Conservation (phyloP, 2,329 filamentous ascomycete genomes). For the Fonsecaea multimorphosa region DNA sequence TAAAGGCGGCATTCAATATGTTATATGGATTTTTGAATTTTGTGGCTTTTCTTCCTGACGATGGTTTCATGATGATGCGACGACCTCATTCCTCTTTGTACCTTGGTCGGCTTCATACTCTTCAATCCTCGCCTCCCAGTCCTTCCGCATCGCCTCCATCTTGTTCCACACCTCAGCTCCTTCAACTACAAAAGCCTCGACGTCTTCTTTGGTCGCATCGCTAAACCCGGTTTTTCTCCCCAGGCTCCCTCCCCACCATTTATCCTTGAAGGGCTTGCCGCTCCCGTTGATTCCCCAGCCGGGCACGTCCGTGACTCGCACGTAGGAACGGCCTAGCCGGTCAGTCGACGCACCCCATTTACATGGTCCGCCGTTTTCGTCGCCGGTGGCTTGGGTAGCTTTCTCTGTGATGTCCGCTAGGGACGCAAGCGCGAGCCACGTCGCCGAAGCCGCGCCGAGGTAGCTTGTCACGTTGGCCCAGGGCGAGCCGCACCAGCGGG, state of each 20-base stretch:
- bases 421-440: slow-evolving; percentile 76
- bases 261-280: slow-evolving; percentile 43
- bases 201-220: slow-evolving; percentile 66
- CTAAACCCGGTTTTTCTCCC: slow-evolving; percentile 64
- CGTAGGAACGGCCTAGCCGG: slow-evolving; percentile 63
- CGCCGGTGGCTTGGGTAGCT: slow-evolving; percentile 59
- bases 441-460: slow-evolving; percentile 74
- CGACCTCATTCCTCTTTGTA: slow-evolving; percentile 19
- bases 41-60: not conserved
- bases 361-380: slow-evolving; percentile 64
- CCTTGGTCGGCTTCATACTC: slow-evolving; percentile 44
- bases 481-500: slow-evolving; percentile 79
- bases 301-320: slow-evolving; percentile 76
- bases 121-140: slow-evolving; percentile 65
- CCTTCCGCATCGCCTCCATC: slow-evolving; percentile 72
- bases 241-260: slow-evolving; percentile 54
- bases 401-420: slow-evolving; percentile 52
- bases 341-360: slow-evolving; percentile 88
- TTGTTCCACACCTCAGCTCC: slow-evolving; percentile 69
- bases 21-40: not conserved
- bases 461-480: slow-evolving; percentile 86
- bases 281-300: slow-evolving; percentile 76
- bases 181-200: slow-evolving; percentile 66
- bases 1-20: not conserved
- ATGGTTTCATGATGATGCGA: not conserved